Evolutionary conservation across 1,284 basidiomycete genomes (phyloP), one percentile per base, ranked within the genome.

Genomic region (Irpex sp.): DNA sequence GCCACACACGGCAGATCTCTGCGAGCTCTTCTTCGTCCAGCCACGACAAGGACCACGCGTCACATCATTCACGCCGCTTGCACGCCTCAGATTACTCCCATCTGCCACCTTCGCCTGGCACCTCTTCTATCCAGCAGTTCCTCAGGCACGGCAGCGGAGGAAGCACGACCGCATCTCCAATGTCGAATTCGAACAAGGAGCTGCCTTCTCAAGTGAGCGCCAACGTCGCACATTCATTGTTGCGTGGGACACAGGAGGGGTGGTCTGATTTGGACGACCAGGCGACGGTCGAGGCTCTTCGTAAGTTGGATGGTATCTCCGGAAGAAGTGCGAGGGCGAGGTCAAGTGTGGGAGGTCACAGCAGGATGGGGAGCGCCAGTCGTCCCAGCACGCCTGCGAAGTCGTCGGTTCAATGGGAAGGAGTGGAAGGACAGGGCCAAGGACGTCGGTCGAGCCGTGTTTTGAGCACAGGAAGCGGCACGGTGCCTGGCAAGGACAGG

Each of bases 301-400:
- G 96, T 61, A 97, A 97, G 76, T 79, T 99, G 26, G 97, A 99
- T 70, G 97, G 97, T 0, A 76, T 98, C 11, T 86, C 88, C 3
- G 87, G 86, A 5, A 94, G 92, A 68, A 88, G 82, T 47, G 84
- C 88, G 17, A 83, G 86, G 64, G 72, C 72, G 55, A 70, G 86
- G 51, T 73, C 88, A 6, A 90, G 89, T 69, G 77, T 90, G 59
- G 80, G 85, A 54, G 86, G 86, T 65, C 81, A 89, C 64, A 85
- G 84, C 65, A 81, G 84, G 51, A 77, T 83, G 51, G 82, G 82
- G 7, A 83, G 84, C 69, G 79, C 84, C 47, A 93, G 91, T 72
- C 87, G 92, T 53, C 90, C 93, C 39, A 83, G 83, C 3, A 93
- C 91, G 1, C 93, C 92, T 61, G 77, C 78, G 31, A 86, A 86